These are phyloP conservation scores for Trametes gibbosa DNA, from an alignment of 768 basidiomycete genomes.

Conservation along the genomic window DNA sequence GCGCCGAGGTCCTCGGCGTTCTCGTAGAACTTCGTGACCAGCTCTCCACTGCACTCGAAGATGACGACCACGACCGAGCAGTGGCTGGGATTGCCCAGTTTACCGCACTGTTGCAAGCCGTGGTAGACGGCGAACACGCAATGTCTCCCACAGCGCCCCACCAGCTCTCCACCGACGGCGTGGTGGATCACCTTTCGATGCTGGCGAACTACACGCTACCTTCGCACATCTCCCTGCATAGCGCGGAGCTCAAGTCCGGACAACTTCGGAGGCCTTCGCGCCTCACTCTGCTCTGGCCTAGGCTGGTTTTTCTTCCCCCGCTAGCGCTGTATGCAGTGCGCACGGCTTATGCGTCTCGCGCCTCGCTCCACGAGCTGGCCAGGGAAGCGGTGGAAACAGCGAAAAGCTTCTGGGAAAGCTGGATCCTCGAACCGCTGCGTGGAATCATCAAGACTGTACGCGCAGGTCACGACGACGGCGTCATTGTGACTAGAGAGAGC, in stretches of 20 bases:
- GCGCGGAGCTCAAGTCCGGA: slow-evolving; percentile 27
- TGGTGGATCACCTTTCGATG: slow-evolving; percentile 17
- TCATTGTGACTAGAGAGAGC: slow-evolving; percentile 77
- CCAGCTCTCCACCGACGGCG: neutral
- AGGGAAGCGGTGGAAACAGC: slow-evolving; percentile 64
- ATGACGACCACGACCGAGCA: slow-evolving; percentile 4
- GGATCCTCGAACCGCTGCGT: slow-evolving; percentile 84
- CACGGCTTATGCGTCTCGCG: slow-evolving; percentile 56
- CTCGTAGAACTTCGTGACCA: slow-evolving; percentile 53
- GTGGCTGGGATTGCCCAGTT: slow-evolving; percentile 22
- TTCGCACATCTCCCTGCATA: slow-evolving; percentile 13
- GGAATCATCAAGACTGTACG: slow-evolving; percentile 82
- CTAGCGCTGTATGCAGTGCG: slow-evolving; percentile 51
- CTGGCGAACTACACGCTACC: slow-evolving; percentile 20
- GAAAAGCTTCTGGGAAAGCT: slow-evolving; percentile 71
- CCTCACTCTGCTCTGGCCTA: slow-evolving; percentile 78
- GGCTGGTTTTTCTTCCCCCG: slow-evolving; percentile 73
- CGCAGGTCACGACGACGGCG: slow-evolving; percentile 69
- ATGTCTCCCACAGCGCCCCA: neutral
- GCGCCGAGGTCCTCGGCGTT: slow-evolving; percentile 64
- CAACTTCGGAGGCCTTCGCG: slow-evolving; percentile 64
- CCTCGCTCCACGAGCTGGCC: slow-evolving; percentile 52
- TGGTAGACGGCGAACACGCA: slow-evolving; percentile 7
- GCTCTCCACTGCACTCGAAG: slow-evolving; percentile 36
- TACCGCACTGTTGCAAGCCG: slow-evolving; percentile 5